phyloP scores from a whole-genome alignment of 192 early-diverging fungal genomes.

The Backusella parvicylindrica region DNA sequence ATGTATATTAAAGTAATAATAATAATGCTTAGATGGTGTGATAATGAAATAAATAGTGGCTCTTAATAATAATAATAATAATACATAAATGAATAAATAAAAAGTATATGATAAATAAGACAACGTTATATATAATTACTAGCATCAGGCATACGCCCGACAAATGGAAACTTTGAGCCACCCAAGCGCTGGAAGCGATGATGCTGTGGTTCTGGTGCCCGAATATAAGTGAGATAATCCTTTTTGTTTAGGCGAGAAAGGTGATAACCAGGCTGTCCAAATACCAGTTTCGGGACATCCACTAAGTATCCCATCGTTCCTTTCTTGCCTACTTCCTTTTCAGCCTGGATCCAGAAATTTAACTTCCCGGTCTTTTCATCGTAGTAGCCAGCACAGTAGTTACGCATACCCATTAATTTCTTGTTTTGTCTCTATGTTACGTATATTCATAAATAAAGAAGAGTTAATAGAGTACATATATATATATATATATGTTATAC shows the following conservation, averaged over 20 bases:
- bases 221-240: neutral
- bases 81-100: neutral
- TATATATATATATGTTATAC: neutral
- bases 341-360: constrained; percentile 33
- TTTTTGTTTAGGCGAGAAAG: neutral
- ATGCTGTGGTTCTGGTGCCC: neutral
- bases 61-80: too few species aligned
- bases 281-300: constrained; percentile 27
- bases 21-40: neutral
- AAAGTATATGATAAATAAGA: neutral
- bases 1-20: neutral
- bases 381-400: constrained; percentile 28
- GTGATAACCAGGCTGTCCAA: constrained; percentile 24
- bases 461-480: neutral
- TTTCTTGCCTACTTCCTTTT: constrained; percentile 22
- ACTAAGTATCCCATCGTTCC: constrained; percentile 29
- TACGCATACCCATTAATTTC: constrained; percentile 30
- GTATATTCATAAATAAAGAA: neutral
- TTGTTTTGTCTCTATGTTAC: constrained; percentile 22
- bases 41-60: neutral
- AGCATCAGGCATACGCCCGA: neutral
- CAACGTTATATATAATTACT: neutral
- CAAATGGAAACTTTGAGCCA: neutral
- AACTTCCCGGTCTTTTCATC: constrained; percentile 23
- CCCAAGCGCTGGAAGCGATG: neutral